phyloP scores from a whole-genome alignment of 2,329 filamentous ascomycete genomes.

The Exophiala phaeomuriformis region DNA sequence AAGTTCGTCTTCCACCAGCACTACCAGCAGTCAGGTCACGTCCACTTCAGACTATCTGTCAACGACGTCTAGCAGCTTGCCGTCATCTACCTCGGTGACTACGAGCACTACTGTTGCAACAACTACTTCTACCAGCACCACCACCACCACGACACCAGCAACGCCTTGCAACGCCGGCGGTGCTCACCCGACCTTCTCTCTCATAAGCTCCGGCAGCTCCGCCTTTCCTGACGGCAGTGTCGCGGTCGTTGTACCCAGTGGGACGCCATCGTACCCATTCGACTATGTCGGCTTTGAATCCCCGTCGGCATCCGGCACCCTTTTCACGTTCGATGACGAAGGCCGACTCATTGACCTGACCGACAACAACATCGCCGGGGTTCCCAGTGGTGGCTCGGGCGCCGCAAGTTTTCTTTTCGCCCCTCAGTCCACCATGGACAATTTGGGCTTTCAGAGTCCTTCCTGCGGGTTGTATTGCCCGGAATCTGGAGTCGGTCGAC shows the following conservation, averaged over 20 bases:
- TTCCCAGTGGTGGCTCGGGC: background rate
- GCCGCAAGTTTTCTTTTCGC: background rate
- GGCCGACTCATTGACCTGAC: background rate
- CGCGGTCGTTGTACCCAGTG: background rate
- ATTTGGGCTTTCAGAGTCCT: background rate
- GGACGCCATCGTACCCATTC: background rate
- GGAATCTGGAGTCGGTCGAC: background rate
- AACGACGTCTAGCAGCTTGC: background rate
- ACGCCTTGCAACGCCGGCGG: constrained; percentile 1
- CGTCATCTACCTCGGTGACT: background rate
- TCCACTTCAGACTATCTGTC: background rate
- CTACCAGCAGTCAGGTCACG: too few species aligned
- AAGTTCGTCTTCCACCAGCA: too few species aligned
- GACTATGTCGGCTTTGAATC: constrained; percentile 1
- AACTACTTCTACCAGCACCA: background rate
- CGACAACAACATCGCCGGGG: background rate
- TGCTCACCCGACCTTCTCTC: constrained; percentile 5
- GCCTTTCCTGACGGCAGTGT: background rate
- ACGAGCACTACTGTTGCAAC: background rate
- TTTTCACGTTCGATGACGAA: constrained; percentile 3
- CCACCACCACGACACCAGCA: background rate
- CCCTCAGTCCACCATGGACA: background rate
- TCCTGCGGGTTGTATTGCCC: background rate
- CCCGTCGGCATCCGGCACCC: background rate
- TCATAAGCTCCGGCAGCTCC: constrained; percentile 1